Conservation (phyloP, 345 rosid species). For the Lepidium africanum region DNA sequence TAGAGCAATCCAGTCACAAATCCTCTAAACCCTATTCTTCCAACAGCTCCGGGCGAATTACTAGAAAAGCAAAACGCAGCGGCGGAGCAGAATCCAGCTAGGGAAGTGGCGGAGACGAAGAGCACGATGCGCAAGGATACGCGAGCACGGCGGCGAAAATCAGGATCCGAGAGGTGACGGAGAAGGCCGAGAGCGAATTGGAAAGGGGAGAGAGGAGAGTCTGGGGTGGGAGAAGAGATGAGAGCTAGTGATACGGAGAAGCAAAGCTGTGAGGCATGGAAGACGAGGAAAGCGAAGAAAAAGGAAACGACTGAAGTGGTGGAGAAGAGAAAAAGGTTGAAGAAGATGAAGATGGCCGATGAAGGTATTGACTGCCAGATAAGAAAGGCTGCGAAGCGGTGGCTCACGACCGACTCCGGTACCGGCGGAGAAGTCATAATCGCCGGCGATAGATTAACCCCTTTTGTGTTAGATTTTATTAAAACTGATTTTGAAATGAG, state of each 20-base stretch:
- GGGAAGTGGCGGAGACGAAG: conserved; percentile 35
- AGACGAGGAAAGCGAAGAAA: conserved; percentile 33
- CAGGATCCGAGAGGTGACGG: conserved; percentile 33
- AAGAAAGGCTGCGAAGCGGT: conserved; percentile 51
- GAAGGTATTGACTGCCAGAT: conserved; percentile 71
- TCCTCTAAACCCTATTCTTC: conserved; percentile 57
- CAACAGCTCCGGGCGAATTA: conserved; percentile 18
- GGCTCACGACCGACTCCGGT: conserved; percentile 39
- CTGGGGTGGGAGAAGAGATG: conserved; percentile 39
- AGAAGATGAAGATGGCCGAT: conserved; percentile 43
- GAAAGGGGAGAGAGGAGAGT: conserved; percentile 31
- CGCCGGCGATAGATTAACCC: background rate
- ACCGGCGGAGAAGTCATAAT: conserved; percentile 23
- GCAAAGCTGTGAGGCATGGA: conserved; percentile 50
- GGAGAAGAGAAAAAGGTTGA: conserved; percentile 34
- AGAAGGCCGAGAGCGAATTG: conserved; percentile 36
- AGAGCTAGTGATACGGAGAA: conserved; percentile 48
- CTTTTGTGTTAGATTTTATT: background rate
- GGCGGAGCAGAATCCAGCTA: conserved; percentile 40
- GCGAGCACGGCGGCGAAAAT: conserved; percentile 44
- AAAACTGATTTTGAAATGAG: background rate
- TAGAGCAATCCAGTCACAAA: conserved; percentile 61
- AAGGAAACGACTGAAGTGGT: conserved; percentile 11
- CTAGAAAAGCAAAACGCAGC: conserved; percentile 33
- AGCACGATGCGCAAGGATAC: conserved; percentile 36